A percentile compares a stretch with the other conserved stretches of the same genome.
These are phyloP conservation scores for Blepharisma japonicum DNA, from an alignment of 73 alveolate species.

Conservation along the genomic window DNA sequence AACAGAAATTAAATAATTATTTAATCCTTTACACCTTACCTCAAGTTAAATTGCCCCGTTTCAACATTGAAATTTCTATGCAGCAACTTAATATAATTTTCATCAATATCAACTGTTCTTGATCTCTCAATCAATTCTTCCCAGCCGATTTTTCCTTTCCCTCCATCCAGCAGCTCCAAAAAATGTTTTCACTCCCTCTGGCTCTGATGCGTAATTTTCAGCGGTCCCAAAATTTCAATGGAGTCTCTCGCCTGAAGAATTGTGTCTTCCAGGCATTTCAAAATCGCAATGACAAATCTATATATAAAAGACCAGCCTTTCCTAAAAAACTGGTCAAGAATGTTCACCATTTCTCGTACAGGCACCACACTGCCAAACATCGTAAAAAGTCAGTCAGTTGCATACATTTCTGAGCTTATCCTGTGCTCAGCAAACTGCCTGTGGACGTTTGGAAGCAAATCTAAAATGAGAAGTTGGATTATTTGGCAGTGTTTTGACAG, in stretches of 20 bases:
- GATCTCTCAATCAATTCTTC: background rate
- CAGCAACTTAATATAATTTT: conserved; percentile 5
- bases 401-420: conserved; percentile 56
- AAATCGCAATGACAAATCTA: conserved; percentile 36
- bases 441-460: conserved; percentile 41
- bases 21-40: background rate
- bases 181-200: conserved; percentile 25
- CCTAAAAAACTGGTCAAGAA: conserved; percentile 55
- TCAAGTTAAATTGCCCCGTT: conserved; percentile 10
- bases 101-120: conserved; percentile 22
- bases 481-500: conserved; percentile 59
- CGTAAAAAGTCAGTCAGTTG: conserved; percentile 67
- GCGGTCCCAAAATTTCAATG: conserved; percentile 40
- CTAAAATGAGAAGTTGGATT: conserved; percentile 38
- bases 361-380: conserved; percentile 64
- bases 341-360: conserved; percentile 32
- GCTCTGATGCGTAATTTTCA: conserved; percentile 25
- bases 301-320: conserved; percentile 60
- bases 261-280: conserved; percentile 36
- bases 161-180: conserved; percentile 1
- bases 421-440: conserved; percentile 44
- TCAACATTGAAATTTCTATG: conserved; percentile 29
- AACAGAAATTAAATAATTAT: no score
- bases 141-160: conserved; percentile 4
- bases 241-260: conserved; percentile 54